These are phyloP conservation scores for Fusarium nematophilum DNA, from an alignment of 2,329 filamentous ascomycete genomes.

Conservation along the genomic window DNA sequence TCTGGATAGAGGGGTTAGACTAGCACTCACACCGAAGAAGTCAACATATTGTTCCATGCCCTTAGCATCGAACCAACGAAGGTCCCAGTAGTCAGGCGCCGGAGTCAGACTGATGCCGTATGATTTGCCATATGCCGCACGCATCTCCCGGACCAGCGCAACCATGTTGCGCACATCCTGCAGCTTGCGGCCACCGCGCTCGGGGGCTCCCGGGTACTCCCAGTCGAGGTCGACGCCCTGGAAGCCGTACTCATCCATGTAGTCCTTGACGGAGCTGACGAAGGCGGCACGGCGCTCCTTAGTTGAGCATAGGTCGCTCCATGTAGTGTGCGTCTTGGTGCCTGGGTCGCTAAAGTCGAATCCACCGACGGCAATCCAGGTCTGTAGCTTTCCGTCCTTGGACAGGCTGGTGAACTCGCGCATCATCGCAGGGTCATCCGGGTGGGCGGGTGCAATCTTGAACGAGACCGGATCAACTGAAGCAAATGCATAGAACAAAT, in stretches of 20 bases:
- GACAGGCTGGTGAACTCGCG: conserved; percentile 20
- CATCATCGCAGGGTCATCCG: conserved; percentile 17
- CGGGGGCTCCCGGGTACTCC: conserved; percentile 56
- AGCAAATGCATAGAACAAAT: conserved; percentile 29
- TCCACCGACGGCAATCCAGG: conserved; percentile 56
- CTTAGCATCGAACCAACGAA: conserved; percentile 50
- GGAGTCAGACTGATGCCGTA: conserved; percentile 57
- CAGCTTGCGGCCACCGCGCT: conserved; percentile 48
- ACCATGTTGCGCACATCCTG: conserved; percentile 53
- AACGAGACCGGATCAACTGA: conserved; percentile 24
- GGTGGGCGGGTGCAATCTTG: neutral
- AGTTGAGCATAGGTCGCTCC: conserved; percentile 44
- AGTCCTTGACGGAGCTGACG: conserved; percentile 47
- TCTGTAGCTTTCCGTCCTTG: conserved; percentile 40
- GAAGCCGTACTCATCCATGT: conserved; percentile 38
- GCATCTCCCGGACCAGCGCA: conserved; percentile 49
- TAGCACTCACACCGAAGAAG: too few relatives aligned
- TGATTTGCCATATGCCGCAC: conserved; percentile 40
- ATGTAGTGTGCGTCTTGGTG: conserved; percentile 40
- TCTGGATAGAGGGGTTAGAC: too few relatives aligned
- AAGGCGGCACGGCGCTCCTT: conserved; percentile 48
- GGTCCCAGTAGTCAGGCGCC: conserved; percentile 52
- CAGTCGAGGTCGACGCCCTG: conserved; percentile 59
- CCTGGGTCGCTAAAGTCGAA: conserved; percentile 53
- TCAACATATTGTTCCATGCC: conserved; percentile 53